Evolutionary conservation across 257 asterid genomes (phyloP), one percentile per base, ranked within the genome.

Genomic region (Solanum pennellii): DNA sequence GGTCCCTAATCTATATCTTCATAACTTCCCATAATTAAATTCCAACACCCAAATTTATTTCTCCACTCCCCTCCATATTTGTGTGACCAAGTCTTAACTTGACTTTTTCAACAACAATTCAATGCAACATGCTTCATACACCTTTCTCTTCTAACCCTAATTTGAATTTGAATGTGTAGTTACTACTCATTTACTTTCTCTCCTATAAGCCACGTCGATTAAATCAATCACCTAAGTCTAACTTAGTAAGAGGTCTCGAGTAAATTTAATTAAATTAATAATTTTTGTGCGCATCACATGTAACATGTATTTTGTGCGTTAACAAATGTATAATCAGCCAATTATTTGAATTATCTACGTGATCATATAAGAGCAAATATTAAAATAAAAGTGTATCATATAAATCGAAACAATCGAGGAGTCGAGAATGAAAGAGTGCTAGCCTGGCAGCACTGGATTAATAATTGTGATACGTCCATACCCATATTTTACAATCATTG

Each of bases 401-500:
- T 21, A 39, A 6, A 75, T n/a, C 6, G 20, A 76, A n/a, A 41
- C 6, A 0, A 20, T n/a, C 0, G 37, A 16, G 21, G 12, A 76
- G 59, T 4, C 9, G 9, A 39, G 44, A 41, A 72, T 3, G 59
- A 41, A 75, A 74, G 20, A 74, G 82, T 14, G 82, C 16, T 41
- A 59, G 25, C 41, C 65, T 42, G 65, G 5, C 8, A 14, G 65
- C 62, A 44, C 20, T 2, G 37, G n/a, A 77, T n/a, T 49, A 76
- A 76, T 37, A 73, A 35, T 73, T 71, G 37, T 71, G 42, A 8
- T 9, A 37, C 49, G 12, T 52, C 49, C 49, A 73, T 18, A 35
- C 83, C 35, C 83, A 41, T 76, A 42, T 42, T 76, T 76, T 77
- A 79, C 84, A 47, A 79, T 79, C 66, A 79, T 45, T 9, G 68